Evolutionary conservation across 225 moss, liverwort and hornwort genomes (phyloP), one percentile per base, ranked within the genome.

Genomic region (Physcomitrium patens): DNA sequence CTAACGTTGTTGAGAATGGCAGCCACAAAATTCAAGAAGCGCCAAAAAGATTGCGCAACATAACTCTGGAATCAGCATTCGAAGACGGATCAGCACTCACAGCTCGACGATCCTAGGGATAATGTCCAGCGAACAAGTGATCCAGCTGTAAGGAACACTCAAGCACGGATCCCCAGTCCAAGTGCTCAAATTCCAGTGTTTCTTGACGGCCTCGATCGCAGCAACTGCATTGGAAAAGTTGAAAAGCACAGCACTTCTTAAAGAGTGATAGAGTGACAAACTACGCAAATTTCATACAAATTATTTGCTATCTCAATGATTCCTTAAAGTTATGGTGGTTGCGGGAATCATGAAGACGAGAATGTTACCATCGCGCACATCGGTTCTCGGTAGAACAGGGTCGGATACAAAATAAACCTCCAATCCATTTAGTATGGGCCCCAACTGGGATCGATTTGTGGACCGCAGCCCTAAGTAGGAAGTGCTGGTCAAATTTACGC

Each of bases 151-250:
- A 3, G 81, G 78, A 66, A 70, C 15, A 41, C 5, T 65, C 51
- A 80, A 78, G 44, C 84, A 85, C 17, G 84, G 81, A 72, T 85
- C 84, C 22, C 84, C 84, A 58, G 67, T 56, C 84, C 84, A 85
- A 12, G 67, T 23, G 74, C 23, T 51, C 71, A 85, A 37, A 56
- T 75, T 75, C 66, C 78, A 75, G 26, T 67, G 49, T 59, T 42
- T 62, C 75, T 77, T 81, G 62, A 85, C 75, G 28, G 17, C 49
- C 12, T 75, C 74, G 49, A 85, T 71, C 5, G 57, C 78, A 31
- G 19, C 24, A 54, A 67, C 84, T 85, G 81, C 81, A 84, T 52
- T 56, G 20, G 18, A 16, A 63, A 67, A 44, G 24, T 7, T 9
- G 46, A 58, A 70, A 19, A 3, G 27, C 53, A 20, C 22, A 48